Base-by-base conservation (phyloP, 2,329 filamentous ascomycete genomes). In the Ascochyta clinopodiicola region DNA sequence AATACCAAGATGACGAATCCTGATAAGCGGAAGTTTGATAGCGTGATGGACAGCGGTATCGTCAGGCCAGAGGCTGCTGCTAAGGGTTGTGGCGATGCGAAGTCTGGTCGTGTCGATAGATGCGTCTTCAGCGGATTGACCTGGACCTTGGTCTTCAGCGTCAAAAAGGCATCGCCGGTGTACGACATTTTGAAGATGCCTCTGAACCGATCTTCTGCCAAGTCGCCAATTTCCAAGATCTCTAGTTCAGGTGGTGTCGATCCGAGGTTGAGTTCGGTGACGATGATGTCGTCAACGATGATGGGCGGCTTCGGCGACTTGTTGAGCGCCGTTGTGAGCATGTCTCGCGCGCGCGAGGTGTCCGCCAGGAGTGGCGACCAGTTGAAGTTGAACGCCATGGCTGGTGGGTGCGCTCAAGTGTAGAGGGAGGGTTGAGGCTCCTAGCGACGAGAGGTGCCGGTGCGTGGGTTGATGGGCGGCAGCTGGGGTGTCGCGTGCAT, bases 361-460 rank as follows among this genome's bases (percentile, higher is more conserved):
- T 98, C 95, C 73, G 94, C 94, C 80, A 96, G 95, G 64, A 99
- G 85, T 74, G 95, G 95, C 85, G 92, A 96, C 95, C 95, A 99
- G 91, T 98, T 98, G 90, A 99, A 99, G 84, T 98, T 98, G 90
- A 99, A 99, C 68, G 95, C 95, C 95, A 99, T 99, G 79, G 55
- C 63, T 55, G 51, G 32, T 48, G 27, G 34, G 13, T 38, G 44
- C 29, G 46, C 42, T 31, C 46, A 37, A 46, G 19, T 44, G 37
- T 48, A 32, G 27, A 31, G 51, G 56, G 48, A 45, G 61, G 47
- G 69, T 61, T 59, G 66, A 56, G 37, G 64, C 52, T 61, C 44
- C 58, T 59, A 57, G 60, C 50, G 60, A 58, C 58, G 58, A 51
- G 47, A 49, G 59, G 37, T 40, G 44, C 42, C 52, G 52, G 53